phyloP scores from a whole-genome alignment of 2,329 filamentous ascomycete species.

The Corinectria fuckeliana region DNA sequence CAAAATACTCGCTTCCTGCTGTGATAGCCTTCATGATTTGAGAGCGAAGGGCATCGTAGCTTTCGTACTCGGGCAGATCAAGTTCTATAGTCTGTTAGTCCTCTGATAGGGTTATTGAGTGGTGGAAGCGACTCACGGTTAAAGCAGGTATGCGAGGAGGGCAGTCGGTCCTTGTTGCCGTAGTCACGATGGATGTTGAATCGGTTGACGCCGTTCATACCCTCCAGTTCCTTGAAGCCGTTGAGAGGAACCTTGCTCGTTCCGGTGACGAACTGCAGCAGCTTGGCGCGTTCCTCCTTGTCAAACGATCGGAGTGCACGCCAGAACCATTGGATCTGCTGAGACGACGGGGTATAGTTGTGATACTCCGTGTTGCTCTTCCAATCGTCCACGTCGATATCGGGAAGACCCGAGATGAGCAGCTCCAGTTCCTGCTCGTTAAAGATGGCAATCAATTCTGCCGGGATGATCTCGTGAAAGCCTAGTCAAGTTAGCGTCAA shows the following conservation, averaged over 20 bases:
- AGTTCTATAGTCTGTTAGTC: slow-evolving; percentile 70
- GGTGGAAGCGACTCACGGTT: slow-evolving; percentile 77
- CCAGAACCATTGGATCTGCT: slow-evolving; percentile 99
- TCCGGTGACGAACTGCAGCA: slow-evolving; percentile 97
- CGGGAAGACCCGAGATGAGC: slow-evolving; percentile 93
- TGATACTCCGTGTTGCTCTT: slow-evolving; percentile 99
- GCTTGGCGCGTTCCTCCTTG: slow-evolving; percentile 97
- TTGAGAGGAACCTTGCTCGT: slow-evolving; percentile 98
- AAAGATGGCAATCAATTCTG: slow-evolving; percentile 94
- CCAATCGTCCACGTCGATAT: slow-evolving; percentile 99
- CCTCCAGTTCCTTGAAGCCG: slow-evolving; percentile 98
- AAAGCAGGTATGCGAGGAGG: slow-evolving; percentile 98
- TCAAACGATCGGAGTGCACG: slow-evolving; percentile 95
- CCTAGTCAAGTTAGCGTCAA: slow-evolving; percentile 53
- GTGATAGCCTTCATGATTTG: slow-evolving; percentile 96
- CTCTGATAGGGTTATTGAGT: slow-evolving; percentile 48
- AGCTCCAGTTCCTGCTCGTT: slow-evolving; percentile 98
- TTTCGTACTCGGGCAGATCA: slow-evolving; percentile 97
- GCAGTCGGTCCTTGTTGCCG: slow-evolving; percentile 92
- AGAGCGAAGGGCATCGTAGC: slow-evolving; percentile 86
- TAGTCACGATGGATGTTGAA: slow-evolving; percentile 99
- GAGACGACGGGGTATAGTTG: slow-evolving; percentile 92
- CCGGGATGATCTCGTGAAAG: slow-evolving; percentile 98
- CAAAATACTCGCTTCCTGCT: slow-evolving; percentile 96
- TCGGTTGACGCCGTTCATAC: slow-evolving; percentile 96